Base-by-base conservation (phyloP, 306 rosid genomes). In the Cyamopsis tetragonoloba region DNA sequence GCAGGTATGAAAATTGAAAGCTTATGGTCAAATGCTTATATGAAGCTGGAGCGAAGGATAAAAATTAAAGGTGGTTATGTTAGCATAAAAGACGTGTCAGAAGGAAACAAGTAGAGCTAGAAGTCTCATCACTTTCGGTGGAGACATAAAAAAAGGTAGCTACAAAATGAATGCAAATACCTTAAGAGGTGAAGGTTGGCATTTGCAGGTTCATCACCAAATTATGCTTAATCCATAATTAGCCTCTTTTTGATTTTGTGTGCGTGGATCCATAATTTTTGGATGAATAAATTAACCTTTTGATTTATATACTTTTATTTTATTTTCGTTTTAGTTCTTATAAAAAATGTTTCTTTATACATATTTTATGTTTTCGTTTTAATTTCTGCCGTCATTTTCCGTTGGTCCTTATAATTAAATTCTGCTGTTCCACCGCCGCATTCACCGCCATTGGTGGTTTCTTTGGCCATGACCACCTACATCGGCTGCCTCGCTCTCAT, bases 171-270 rank as follows among this genome's bases (percentile, higher is more conserved):
- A 47, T 34, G 11, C 37, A 9, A 50, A 72, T 13, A 5, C 62
- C 4, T 35, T 57, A n/a, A n/a, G 27, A 10, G 49, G 72, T 42
- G 63, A 20, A 72, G 73, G 73, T 78, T 46, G 81, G 84, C 76
- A 31, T 65, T 71, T 31, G 9, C n/a, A n/a, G n/a, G n/a, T 26
- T 35, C 51, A 23, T 32, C 24, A 8, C 35, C 49, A 35, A 24
- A 13, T 17, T 10, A 20, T 14, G 69, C 15, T 49, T 53, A 62
- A 62, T 53, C 58, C 76, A 18, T 10, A n/a, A 46, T 18, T 62
- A 54, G 70, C 19, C 44, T 44, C 58, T 39, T 77, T n/a, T 22
- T 30, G 42, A 57, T n/a, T n/a, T n/a, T n/a, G n/a, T n/a, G n/a
- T 30, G 23, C 12, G 65, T 77, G 70, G 51, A 57, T 46, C 39